These are phyloP conservation scores for Plasmodium reichenowi DNA, from an alignment of 169 alveolate genomes.

Conservation along the genomic window DNA sequence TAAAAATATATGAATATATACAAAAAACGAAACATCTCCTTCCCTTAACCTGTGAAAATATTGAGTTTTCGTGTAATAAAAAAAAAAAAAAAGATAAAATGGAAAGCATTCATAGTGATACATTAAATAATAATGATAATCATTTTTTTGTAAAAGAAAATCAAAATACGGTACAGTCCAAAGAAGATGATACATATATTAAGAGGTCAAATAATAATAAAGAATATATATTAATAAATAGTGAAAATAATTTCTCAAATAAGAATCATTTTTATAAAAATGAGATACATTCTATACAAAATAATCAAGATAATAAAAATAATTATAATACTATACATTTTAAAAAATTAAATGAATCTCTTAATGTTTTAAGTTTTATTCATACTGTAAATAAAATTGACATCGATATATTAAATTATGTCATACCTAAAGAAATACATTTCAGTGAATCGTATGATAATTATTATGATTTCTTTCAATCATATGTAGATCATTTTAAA, in stretches of 20 bases:
- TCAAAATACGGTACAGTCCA: no score
- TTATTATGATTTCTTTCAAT: slow-evolving; percentile 46
- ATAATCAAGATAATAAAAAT: background rate
- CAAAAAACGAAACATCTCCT: slow-evolving; percentile 14
- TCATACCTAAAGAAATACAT: slow-evolving; percentile 51
- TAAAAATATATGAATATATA: slow-evolving; percentile 49
- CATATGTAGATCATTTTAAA: slow-evolving; percentile 51
- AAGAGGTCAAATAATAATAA: no score
- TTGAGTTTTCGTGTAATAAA: no score
- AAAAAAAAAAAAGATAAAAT: background rate
- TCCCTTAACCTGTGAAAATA: background rate
- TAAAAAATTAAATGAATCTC: slow-evolving; percentile 52
- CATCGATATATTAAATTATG: slow-evolving; percentile 30
- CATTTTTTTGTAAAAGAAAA: background rate
- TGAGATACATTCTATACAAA: no score
- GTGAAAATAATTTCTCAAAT: background rate
- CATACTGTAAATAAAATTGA: slow-evolving; percentile 55
- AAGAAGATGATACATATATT: no score
- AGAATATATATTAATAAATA: no score
- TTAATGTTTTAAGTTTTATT: slow-evolving; percentile 42
- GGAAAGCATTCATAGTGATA: background rate
- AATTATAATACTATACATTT: slow-evolving; percentile 23
- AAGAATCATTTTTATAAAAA: background rate
- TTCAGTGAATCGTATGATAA: slow-evolving; percentile 15
- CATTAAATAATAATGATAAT: background rate